Percentiles rank a stretch among this genome's conserved stretches.
Conservation (phyloP, 75 land plant species). For the Cunninghamia lanceolata region DNA sequence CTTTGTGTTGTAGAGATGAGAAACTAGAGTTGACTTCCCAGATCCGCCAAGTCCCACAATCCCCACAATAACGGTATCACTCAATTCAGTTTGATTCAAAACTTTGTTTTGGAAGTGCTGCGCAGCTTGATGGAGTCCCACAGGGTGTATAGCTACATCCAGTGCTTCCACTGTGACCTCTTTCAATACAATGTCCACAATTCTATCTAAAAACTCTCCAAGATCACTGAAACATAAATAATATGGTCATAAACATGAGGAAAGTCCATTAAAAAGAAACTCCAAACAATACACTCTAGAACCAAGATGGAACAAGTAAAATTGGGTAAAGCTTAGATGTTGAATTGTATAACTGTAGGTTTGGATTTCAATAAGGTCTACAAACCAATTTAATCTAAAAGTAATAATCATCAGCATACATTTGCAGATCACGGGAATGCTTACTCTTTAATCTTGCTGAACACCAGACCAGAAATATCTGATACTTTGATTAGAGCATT, state of each 20-base stretch:
- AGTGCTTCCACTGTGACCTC: neutral
- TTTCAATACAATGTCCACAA: neutral
- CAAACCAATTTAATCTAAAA: no score
- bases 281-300: no score
- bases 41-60: no score
- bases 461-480: neutral
- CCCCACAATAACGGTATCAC: no score
- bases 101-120: neutral
- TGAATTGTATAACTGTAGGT: no score
- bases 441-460: neutral
- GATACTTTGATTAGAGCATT: neutral
- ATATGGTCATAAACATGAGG: neutral
- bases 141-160: neutral
- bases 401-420: neutral
- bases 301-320: no score
- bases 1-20: no score
- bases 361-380: no score
- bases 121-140: neutral
- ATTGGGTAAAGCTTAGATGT: no score
- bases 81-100: neutral
- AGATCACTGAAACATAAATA: neutral
- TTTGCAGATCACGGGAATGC: neutral
- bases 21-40: no score
- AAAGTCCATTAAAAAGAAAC: no score
- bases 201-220: neutral